Base-by-base conservation (phyloP, 257 asterid genomes). In the Rauvolfia tetraphylla region DNA sequence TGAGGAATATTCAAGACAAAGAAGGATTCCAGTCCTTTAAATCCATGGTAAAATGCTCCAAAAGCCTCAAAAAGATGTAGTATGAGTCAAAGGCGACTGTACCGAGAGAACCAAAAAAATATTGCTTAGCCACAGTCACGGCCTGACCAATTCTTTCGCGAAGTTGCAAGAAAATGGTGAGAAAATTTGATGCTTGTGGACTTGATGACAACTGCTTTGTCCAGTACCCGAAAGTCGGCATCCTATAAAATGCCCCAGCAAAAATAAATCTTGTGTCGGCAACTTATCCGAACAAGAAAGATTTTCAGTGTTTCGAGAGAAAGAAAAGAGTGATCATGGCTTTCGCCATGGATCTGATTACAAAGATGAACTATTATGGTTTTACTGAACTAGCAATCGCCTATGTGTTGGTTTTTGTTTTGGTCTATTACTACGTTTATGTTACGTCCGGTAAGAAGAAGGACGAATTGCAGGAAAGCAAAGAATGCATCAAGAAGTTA, bases 261-360 rank as follows among this genome's bases (percentile, higher is more conserved):
- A 29, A 46, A 46, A 3, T 29, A 38, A 38, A 7, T 67, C 31
- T 67, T 36, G 71, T 8, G 2, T 27, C 46, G 36, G 17, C 17
- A 4, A 18, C 1, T 15, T 71, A 29, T 14, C 59, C 33, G 25
- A 36, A 3, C 12, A 54, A 20, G 34, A 49, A 49, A 31, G 7
- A 25, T 34, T 7, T 27, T 17, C 11, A 2, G 23, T 34, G 7
- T 29, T 33, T 10, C 31, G 39, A 8, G 10, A 68, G 73, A 11
- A 23, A 39, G 15, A 34, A 23, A 11, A n/a, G 74, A 70, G 57
- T 17, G 38, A 71, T 48, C 61, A 27, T 49, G 75, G 75, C 36
- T 25, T 71, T 71, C 41, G 75, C 59, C 46, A 72, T 51, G 65
- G 49, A 72, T 72, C 34, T 72, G 76, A 31, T 72, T 10, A 36